Evolutionary conservation across 176 grass and related monocot species (phyloP).

Genomic region (Oryza longistaminata): DNA sequence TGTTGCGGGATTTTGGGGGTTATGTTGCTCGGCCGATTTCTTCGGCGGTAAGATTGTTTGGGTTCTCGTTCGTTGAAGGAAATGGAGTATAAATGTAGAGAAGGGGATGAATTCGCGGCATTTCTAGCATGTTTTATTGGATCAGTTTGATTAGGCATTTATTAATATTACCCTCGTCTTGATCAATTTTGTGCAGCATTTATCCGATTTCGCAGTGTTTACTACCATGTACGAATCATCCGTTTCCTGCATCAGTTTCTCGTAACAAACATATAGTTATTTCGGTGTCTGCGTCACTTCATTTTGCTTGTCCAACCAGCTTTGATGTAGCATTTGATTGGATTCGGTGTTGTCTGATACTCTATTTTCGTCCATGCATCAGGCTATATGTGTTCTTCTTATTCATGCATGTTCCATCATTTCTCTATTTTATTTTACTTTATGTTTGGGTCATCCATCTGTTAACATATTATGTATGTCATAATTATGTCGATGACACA

Average conservation of each 20-base stretch:
- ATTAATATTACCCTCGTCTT: background rate
- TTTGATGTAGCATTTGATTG: background rate
- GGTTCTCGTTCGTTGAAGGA: background rate
- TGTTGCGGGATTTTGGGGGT: background rate
- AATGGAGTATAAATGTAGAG: background rate
- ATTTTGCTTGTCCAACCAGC: background rate
- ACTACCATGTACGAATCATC: background rate
- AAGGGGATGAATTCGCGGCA: background rate
- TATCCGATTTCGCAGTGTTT: background rate
- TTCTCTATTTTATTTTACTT: background rate
- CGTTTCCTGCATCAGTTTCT: background rate
- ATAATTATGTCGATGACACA: background rate
- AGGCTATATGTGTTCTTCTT: constrained; percentile 4
- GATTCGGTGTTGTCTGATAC: background rate
- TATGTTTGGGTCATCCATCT: background rate
- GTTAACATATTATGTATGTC: background rate
- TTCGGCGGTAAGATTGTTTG: background rate
- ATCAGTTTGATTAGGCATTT: background rate
- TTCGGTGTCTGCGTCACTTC: background rate
- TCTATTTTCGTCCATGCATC: background rate
- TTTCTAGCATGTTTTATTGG: background rate
- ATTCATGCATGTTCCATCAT: background rate
- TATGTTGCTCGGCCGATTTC: background rate
- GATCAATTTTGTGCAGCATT: constrained; percentile 2
- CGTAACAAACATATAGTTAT: background rate